These are phyloP conservation scores for Lentinula boryana DNA, from an alignment of 768 basidiomycete species.

Conservation along the genomic window DNA sequence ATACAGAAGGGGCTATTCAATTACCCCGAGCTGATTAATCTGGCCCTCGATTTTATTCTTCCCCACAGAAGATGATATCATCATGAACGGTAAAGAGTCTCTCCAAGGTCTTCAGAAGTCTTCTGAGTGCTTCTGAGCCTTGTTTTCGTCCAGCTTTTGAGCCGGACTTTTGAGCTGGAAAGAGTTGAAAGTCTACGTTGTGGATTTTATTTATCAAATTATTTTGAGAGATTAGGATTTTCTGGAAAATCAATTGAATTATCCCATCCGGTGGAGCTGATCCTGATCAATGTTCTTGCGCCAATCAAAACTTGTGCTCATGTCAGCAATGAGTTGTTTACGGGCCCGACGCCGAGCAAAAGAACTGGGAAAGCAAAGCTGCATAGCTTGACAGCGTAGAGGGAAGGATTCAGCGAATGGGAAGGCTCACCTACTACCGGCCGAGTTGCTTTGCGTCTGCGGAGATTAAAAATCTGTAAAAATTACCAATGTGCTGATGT, in stretches of 20 bases:
- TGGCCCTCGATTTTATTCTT: neutral
- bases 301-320: neutral
- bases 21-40: neutral
- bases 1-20: neutral
- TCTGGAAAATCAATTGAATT: neutral
- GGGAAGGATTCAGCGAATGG: neutral
- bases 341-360: neutral
- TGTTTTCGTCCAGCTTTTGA: too few relatives aligned
- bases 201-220: too few relatives aligned
- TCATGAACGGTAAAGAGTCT: neutral
- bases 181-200: too few relatives aligned
- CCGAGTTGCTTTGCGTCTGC: neutral
- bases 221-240: neutral
- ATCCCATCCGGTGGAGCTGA: neutral
- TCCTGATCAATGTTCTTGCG: neutral
- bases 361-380: neutral
- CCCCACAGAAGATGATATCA: neutral
- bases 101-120: neutral
- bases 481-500: neutral
- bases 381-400: neutral
- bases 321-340: neutral
- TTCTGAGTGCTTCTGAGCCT: too few relatives aligned
- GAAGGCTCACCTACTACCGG: neutral
- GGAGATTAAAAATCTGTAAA: neutral
- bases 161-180: too few relatives aligned